Evolutionary conservation across 345 rosid species (phyloP).

Genomic region (Nephelium lappaceum): DNA sequence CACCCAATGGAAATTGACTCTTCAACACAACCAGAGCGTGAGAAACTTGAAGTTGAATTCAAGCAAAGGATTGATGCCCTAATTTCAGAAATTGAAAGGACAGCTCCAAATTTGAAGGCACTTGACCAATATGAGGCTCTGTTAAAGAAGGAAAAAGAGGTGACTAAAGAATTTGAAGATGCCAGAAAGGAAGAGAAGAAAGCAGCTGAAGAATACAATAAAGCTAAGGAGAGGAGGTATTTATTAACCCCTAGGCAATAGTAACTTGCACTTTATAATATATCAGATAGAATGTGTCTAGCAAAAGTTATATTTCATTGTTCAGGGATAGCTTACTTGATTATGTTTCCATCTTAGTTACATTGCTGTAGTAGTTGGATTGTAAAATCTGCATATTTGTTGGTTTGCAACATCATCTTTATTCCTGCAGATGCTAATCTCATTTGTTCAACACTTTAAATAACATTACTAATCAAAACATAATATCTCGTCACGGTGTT

Average conservation of each 20-base stretch:
- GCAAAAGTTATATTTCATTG: neutral
- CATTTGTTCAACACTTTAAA: neutral
- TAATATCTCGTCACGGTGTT: neutral
- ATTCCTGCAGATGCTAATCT: neutral
- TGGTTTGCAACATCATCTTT: slow-evolving; percentile 1
- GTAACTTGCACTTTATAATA: neutral
- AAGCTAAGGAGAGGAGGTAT: slow-evolving; percentile 86
- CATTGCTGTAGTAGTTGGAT: neutral
- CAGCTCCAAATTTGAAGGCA: slow-evolving; percentile 95
- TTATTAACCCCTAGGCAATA: neutral
- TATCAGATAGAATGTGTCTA: neutral
- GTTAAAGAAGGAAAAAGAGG: slow-evolving; percentile 77
- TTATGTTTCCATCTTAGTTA: too few species aligned
- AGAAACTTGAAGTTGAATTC: slow-evolving; percentile 74
- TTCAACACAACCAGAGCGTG: slow-evolving; percentile 58
- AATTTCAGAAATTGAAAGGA: slow-evolving; percentile 76
- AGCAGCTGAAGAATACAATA: slow-evolving; percentile 69
- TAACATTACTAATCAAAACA: neutral
- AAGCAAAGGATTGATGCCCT: slow-evolving; percentile 75
- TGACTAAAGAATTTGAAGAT: slow-evolving; percentile 79
- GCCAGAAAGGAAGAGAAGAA: slow-evolving; percentile 91
- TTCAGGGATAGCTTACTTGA: neutral
- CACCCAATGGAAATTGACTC: slow-evolving; percentile 82
- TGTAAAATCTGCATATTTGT: neutral
- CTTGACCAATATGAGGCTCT: slow-evolving; percentile 89